Evolutionary conservation across 805 yeast genomes (phyloP), one percentile per base, ranked within the genome.

Genomic region (Saccharomycopsis synnaedendra): DNA sequence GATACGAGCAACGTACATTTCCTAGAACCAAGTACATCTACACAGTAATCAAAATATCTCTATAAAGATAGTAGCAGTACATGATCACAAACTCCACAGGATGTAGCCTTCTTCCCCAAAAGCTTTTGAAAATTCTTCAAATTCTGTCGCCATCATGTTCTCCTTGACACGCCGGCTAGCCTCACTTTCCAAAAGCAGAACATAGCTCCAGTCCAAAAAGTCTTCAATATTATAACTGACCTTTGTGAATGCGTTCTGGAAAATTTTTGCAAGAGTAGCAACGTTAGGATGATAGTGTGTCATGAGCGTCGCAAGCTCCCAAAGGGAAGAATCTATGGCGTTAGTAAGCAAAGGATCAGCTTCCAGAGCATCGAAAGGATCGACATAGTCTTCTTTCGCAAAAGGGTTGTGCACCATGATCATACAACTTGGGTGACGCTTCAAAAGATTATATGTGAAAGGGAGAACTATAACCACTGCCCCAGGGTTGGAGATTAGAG

Each of bases 351-450:
- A 70, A 3, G 98, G 98, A 60, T 90, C 87, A 1, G 52, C 46
- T 57, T 85, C 95, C 1, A 61, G 51, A 34, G 69, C 65, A 54
- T 82, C 69, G 60, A 75, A 90, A 4, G 95, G 83, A 60, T 93
- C 97, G 30, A 50, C 50, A 55, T 65, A 70, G 3, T 57, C 52
- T 29, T 44, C 36, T 4, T 54, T 55, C 0, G 51, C 47, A 4
- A 53, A 47, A 1, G 48, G 60, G 49, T 54, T 67, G 58, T 93
- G 97, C 39, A 90, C 71, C 74, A 90, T 69, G 29, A 82, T 68
- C 95, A 89, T 90, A 70, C 97, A 89, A 4, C 89, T 78, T 41
- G 97, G 97, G 64, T 93, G 98, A 57, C 86, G 78, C 61, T 86
- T 90, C 58, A 93, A 64, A 54, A 88, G 72, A 62, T 90, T 90